Evolutionary conservation across 23 red algal genomes (phyloP).

Genomic region (Gracilaria domingensis): DNA sequence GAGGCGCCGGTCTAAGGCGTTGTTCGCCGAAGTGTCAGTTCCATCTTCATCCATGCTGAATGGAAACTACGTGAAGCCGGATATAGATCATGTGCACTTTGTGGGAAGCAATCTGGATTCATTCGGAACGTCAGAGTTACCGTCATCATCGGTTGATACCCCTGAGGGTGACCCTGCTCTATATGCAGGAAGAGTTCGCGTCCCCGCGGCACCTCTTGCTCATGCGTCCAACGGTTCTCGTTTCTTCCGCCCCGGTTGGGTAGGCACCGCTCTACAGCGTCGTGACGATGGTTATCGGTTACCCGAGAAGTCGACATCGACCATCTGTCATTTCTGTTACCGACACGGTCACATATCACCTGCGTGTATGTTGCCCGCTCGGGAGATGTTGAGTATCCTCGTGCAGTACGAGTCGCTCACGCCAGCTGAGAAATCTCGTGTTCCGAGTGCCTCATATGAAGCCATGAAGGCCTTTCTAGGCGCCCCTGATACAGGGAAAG

Average conservation of each 20-base stretch:
- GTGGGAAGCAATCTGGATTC: neutral
- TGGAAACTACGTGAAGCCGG: neutral
- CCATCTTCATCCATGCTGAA: neutral
- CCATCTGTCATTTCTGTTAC: conserved; percentile 15
- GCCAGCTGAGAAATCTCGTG: neutral
- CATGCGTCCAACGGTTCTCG: neutral
- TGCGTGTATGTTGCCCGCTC: neutral
- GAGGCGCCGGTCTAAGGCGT: neutral
- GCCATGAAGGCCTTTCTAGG: neutral
- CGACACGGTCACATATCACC: neutral
- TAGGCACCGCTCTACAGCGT: neutral
- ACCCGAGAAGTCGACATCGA: neutral
- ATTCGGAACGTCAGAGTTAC: neutral
- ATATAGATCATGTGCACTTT: neutral
- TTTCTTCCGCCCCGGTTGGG: neutral
- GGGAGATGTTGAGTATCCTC: neutral
- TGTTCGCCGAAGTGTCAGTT: neutral
- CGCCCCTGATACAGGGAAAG: neutral
- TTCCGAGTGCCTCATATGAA: neutral
- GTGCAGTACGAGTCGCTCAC: neutral
- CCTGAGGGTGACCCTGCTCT: neutral
- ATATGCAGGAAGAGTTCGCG: neutral
- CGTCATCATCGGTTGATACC: neutral
- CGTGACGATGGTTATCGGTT: neutral
- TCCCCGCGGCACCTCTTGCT: neutral